Evolutionary conservation across 2,329 filamentous ascomycete genomes (phyloP), one percentile per base, ranked within the genome.

Genomic region (Aspergillus sclerotialis): DNA sequence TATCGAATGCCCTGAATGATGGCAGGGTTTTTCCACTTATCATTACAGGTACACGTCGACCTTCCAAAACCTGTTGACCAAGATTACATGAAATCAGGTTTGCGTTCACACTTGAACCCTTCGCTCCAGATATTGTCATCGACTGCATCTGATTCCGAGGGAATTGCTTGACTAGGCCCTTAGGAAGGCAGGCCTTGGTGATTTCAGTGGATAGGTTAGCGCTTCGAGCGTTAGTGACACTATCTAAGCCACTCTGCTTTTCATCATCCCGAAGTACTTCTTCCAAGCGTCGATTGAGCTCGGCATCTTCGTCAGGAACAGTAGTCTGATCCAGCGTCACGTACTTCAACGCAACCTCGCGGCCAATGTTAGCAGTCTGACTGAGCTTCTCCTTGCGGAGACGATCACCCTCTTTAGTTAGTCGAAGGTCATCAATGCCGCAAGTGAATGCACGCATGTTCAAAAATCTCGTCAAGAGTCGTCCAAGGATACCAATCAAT

Each of bases 71-170:
- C 58, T 98, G 92, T 57, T 98, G 92, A 33, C 92, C 92, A 26
- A 98, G 75, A 56, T 98, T 95, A 63, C 90, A 96, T 16, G 90
- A 96, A 60, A 98, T 98, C 40, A 95, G 78, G 53, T 94, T 95
- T 32, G 92, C 92, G 58, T 98, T 98, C 63, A 98, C 92, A 51
- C 77, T 71, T 35, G 78, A 84, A 57, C 92, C 92, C 67, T 98
- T 98, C 33, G 92, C 92, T 60, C 92, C 92, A 37, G 92, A 95
- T 10, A 82, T 84, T 14, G 92, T 98, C 92, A 98, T 98, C 45
- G 85, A 80, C 70, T 98, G 92, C 90, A 98, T 98, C 64, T 96
- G 90, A 55, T 98, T 98, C 55, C 82, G 83, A 1, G 92, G 92
- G 63, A 98, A 98, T 6, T 84, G 78, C 64, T 96, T 98, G 52